Evolutionary conservation across 2,329 filamentous ascomycete species (phyloP), one percentile per base, ranked within the genome.

Genomic region (Cladophialophora chaetospira): DNA sequence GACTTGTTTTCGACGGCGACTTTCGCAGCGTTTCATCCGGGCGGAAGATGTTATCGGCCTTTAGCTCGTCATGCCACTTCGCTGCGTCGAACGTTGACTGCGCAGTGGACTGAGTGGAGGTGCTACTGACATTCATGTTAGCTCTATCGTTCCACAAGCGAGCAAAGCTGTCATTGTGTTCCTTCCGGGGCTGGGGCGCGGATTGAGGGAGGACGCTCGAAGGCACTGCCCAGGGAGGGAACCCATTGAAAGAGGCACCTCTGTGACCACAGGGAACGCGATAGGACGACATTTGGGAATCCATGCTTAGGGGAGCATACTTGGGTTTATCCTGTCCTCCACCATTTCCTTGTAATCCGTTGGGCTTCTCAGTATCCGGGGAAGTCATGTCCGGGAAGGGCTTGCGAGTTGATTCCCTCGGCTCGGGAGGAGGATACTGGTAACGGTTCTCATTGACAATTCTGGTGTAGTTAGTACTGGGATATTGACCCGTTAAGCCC

Each of bases 51-150:
- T 72, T 70, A 25, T 71, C 68, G 2, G 63, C 60, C n/a, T 66
- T 65, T 49, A 76, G 67, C 42, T 70, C 71, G 45, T 68, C 69
- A 45, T 71, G 67, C 74, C 74, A 77, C 17, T 73, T 72, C 10
- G 70, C 68, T 1, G 73, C 72, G 4, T 73, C 74, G 46, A 78
- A 78, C 43, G 70, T 70, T 8, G 60, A 55, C 31, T 62, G 62
- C 28, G 72, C 72, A 42, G 65, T 66, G 26, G 70, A 69, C 51
- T 73, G 66, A 52, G 68, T 72, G 36, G 65, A 25, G 10, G 58
- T 57, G 54, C 43, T 42, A 55, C 57, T 62, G 40, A 23, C 35
- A 52, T 17, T 38, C 26, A 28, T 28, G 46, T 62, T 52, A 62
- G 57, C 38, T 17, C 26, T 49, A 33, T 36, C 40, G n/a, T 29